Conservation (phyloP, 2,329 filamentous ascomycete genomes). For the Fusarium siculi region DNA sequence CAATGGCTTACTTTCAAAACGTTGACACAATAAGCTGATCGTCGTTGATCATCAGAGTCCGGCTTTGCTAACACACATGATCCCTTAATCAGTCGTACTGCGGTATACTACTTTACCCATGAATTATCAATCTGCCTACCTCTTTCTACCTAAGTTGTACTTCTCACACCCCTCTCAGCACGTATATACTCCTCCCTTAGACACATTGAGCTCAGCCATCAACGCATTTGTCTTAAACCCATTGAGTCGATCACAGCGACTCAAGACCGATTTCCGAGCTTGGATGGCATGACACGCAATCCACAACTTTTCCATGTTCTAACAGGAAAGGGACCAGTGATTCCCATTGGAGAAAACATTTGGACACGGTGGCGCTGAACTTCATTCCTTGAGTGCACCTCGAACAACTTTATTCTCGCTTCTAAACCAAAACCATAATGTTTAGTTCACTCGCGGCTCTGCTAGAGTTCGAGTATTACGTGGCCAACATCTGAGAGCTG, state of each 20-base stretch:
- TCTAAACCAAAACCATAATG: slow-evolving; percentile 11
- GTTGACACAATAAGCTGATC: slow-evolving; percentile 8
- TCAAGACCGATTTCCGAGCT: slow-evolving; percentile 10
- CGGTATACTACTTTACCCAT: background rate
- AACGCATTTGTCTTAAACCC: slow-evolving; percentile 18
- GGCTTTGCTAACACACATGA: background rate
- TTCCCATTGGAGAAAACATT: background rate
- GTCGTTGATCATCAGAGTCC: background rate
- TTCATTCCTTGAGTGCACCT: slow-evolving; percentile 22
- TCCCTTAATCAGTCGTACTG: background rate
- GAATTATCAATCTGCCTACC: background rate
- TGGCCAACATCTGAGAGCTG: slow-evolving; percentile 1
- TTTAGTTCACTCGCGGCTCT: slow-evolving; percentile 4
- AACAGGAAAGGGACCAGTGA: background rate
- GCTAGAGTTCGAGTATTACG: slow-evolving; percentile 7
- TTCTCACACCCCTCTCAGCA: slow-evolving; percentile 7
- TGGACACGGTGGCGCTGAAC: slow-evolving; percentile 14
- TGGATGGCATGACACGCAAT: slow-evolving; percentile 19
- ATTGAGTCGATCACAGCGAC: slow-evolving; percentile 5
- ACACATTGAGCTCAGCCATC: slow-evolving; percentile 12
- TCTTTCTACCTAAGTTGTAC: background rate
- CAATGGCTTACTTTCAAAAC: background rate
- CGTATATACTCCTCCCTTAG: slow-evolving; percentile 6
- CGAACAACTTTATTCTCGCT: slow-evolving; percentile 9
- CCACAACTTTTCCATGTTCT: background rate